Evolutionary conservation across 1,284 basidiomycete genomes (phyloP).

Genomic region (Moniliophthora roreri): DNA sequence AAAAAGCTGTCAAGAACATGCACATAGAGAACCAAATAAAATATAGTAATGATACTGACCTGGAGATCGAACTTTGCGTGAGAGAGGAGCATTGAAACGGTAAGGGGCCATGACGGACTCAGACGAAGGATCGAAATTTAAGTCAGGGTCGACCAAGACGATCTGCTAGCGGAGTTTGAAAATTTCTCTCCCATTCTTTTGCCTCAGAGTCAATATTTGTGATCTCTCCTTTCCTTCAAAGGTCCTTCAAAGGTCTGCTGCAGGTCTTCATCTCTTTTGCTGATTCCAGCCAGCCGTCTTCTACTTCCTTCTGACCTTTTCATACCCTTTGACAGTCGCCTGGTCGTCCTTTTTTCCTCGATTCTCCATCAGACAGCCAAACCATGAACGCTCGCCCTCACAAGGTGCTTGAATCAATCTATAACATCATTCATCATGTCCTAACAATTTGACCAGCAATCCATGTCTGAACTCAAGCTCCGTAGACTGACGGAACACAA

Average conservation of each 20-base stretch:
- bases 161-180: not conserved
- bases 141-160: not conserved
- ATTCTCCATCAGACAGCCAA: slow-evolving; percentile 16
- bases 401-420: slow-evolving; percentile 30
- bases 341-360: slow-evolving; percentile 13
- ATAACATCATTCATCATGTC: not conserved
- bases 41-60: not conserved
- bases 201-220: not conserved
- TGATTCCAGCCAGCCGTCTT: slow-evolving; percentile 15
- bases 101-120: slow-evolving; percentile 8
- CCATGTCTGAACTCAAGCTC: slow-evolving; percentile 97
- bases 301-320: slow-evolving; percentile 21
- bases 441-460: slow-evolving; percentile 50
- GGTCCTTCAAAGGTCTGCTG: too few species aligned
- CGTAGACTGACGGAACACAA: slow-evolving; percentile 93
- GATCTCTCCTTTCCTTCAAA: slow-evolving; percentile 8
- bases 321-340: slow-evolving; percentile 5
- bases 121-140: not conserved
- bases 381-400: slow-evolving; percentile 49
- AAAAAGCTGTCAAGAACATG: not conserved
- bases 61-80: slow-evolving; percentile 4
- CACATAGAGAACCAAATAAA: not conserved
- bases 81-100: not conserved
- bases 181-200: not conserved
- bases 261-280: slow-evolving; percentile 2